Percentiles rank a stretch among this genome's conserved stretches.
Evolutionary conservation across 805 yeast genomes (phyloP).

Genomic region (Sugiyamaella valdiviana): DNA sequence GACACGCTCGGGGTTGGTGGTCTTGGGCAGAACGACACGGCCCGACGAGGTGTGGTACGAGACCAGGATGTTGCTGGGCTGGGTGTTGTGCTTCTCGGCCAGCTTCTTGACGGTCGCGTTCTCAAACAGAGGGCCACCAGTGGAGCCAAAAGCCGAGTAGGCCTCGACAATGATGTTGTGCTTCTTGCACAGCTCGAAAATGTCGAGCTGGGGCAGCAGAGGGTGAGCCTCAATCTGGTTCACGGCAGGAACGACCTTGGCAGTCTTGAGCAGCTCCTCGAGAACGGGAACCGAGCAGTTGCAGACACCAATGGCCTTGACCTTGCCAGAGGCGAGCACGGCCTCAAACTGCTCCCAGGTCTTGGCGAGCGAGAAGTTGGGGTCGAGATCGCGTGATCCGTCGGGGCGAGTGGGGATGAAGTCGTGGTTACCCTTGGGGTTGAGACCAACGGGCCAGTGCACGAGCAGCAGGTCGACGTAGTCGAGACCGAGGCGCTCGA

Average conservation of each 20-base stretch:
- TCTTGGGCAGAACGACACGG: slow-evolving; percentile 60
- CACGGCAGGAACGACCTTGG: slow-evolving; percentile 51
- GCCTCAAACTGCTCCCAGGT: slow-evolving; percentile 63
- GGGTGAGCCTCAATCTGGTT: slow-evolving; percentile 77
- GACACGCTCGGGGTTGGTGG: slow-evolving; percentile 62
- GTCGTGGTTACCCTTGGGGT: slow-evolving; percentile 37
- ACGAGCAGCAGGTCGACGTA: slow-evolving; percentile 73
- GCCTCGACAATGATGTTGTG: slow-evolving; percentile 59
- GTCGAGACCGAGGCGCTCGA: slow-evolving; percentile 58
- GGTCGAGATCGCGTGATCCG: slow-evolving; percentile 35
- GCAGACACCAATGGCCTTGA: slow-evolving; percentile 70
- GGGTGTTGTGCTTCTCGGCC: slow-evolving; percentile 50
- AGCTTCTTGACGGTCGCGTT: slow-evolving; percentile 45
- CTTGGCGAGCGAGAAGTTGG: slow-evolving; percentile 34
- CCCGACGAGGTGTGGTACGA: slow-evolving; percentile 63
- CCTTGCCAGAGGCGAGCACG: slow-evolving; percentile 42
- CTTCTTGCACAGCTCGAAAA: slow-evolving; percentile 45
- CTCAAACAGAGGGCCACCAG: slow-evolving; percentile 58
- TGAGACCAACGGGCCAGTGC: slow-evolving; percentile 74
- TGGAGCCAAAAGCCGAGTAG: slow-evolving; percentile 63
- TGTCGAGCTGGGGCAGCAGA: slow-evolving; percentile 55
- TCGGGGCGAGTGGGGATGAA: slow-evolving; percentile 36
- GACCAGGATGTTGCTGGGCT: slow-evolving; percentile 50
- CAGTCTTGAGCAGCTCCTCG: slow-evolving; percentile 27
- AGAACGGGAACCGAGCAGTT: slow-evolving; percentile 55